Percentiles rank a stretch among this genome's conserved stretches.
Evolutionary conservation across 2,329 filamentous ascomycete species (phyloP).

Genomic region (Akanthomyces lecanii): DNA sequence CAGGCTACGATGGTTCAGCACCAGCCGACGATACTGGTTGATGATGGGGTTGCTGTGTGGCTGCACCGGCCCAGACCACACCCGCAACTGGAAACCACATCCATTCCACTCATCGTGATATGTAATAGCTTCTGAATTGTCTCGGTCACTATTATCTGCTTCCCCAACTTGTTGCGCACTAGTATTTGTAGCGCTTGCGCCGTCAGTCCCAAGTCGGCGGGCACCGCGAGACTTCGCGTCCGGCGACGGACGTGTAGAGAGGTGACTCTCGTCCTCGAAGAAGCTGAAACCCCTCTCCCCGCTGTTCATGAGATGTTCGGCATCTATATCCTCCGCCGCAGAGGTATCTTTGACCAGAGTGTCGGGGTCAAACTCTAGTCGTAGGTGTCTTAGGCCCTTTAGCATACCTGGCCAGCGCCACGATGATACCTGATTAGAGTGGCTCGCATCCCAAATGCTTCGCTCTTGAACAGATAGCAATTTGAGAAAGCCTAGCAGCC

Average conservation of each 20-base stretch:
- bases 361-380: constrained; percentile 51
- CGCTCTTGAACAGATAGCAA: constrained; percentile 47
- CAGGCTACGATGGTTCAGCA: constrained; percentile 32
- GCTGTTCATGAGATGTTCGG: constrained; percentile 39
- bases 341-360: constrained; percentile 34
- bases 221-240: constrained; percentile 6
- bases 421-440: constrained; percentile 19
- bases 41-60: constrained; percentile 35
- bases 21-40: constrained; percentile 45
- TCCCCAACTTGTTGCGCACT: constrained; percentile 3
- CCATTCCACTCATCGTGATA: constrained; percentile 27
- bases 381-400: constrained; percentile 48
- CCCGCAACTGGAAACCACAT: constrained; percentile 23
- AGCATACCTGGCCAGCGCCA: constrained; percentile 41
- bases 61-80: constrained; percentile 46
- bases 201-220: constrained; percentile 7
- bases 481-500: constrained; percentile 45
- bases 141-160: constrained; percentile 2
- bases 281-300: constrained; percentile 42
- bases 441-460: constrained; percentile 33
- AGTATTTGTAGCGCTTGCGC: constrained; percentile 7
- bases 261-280: constrained; percentile 32
- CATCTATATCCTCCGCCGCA: constrained; percentile 34
- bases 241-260: constrained; percentile 12
- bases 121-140: constrained; percentile 24